phyloP scores from a whole-genome alignment of 345 rosid species.

The Nephelium lappaceum region DNA sequence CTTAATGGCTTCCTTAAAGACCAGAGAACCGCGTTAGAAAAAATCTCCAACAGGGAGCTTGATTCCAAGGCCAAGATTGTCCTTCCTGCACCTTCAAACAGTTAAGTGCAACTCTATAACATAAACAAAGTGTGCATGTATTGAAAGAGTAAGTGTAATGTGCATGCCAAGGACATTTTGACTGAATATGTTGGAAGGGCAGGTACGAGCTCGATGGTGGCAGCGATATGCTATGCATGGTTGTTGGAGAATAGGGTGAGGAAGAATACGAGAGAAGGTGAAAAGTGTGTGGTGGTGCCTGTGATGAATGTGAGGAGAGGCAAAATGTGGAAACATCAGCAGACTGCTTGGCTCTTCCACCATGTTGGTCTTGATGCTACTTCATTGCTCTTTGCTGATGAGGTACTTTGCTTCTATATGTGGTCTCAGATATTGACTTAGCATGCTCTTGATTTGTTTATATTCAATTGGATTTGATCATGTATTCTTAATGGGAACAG shows the following conservation, averaged over 20 bases:
- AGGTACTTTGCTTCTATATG: constrained; percentile 37
- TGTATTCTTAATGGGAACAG: too few species aligned
- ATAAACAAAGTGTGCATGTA: too few species aligned
- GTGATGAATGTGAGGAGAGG: constrained; percentile 59
- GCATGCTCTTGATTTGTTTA: too few species aligned
- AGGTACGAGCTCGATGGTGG: constrained; percentile 69
- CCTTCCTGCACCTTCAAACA: constrained; percentile 65
- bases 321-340: constrained; percentile 60
- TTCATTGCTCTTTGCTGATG: constrained; percentile 65
- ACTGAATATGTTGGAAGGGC: constrained; percentile 11
- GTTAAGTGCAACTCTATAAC: constrained; percentile 34
- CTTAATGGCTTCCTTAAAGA: constrained; percentile 54
- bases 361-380: constrained; percentile 57
- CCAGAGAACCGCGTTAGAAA: constrained; percentile 46
- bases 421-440: background rate
- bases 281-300: constrained; percentile 39
- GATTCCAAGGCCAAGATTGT: constrained; percentile 50
- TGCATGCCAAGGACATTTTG: too few species aligned
- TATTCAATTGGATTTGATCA: background rate
- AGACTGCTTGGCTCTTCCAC: constrained; percentile 69
- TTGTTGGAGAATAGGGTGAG: constrained; percentile 43
- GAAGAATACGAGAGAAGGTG: constrained; percentile 37
- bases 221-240: constrained; percentile 70
- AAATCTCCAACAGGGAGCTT: constrained; percentile 39
- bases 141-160: too few species aligned